Conservation (phyloP, 2,329 filamentous ascomycete genomes). For the Beauveria australis region DNA sequence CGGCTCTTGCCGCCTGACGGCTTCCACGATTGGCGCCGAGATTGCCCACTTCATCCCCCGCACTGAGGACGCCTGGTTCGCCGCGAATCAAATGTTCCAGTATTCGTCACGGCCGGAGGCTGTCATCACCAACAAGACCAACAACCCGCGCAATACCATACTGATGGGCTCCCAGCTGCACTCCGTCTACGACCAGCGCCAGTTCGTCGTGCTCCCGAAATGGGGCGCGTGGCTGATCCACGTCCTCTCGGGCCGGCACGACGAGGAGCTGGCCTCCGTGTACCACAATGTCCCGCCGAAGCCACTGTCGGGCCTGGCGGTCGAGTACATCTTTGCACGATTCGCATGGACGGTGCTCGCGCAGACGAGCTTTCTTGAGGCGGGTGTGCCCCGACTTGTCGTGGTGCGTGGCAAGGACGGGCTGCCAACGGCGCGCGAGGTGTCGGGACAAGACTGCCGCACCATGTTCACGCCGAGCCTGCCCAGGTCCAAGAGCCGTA, state of each 20-base stretch:
- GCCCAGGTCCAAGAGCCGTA: neutral
- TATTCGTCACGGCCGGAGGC: neutral
- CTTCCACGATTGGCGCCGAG: neutral
- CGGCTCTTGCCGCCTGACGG: neutral
- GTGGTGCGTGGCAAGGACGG: neutral
- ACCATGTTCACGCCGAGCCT: neutral
- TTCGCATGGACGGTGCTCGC: neutral
- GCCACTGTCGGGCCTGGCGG: neutral
- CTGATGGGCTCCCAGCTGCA: neutral
- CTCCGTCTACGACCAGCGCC: neutral
- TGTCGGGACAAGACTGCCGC: neutral
- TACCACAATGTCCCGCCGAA: neutral
- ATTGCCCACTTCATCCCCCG: neutral
- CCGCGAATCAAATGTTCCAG: neutral
- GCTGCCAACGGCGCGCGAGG: neutral
- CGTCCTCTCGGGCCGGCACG: neutral
- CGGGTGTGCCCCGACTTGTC: neutral
- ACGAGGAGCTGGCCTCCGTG: neutral
- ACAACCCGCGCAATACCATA: neutral
- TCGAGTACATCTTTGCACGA: neutral
- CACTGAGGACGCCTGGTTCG: neutral
- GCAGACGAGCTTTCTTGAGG: neutral
- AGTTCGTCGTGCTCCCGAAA: neutral
- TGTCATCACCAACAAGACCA: neutral
- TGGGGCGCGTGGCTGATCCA: neutral